Base-by-base conservation (phyloP, 441 rosid genomes). In the Kokia cookei region DNA sequence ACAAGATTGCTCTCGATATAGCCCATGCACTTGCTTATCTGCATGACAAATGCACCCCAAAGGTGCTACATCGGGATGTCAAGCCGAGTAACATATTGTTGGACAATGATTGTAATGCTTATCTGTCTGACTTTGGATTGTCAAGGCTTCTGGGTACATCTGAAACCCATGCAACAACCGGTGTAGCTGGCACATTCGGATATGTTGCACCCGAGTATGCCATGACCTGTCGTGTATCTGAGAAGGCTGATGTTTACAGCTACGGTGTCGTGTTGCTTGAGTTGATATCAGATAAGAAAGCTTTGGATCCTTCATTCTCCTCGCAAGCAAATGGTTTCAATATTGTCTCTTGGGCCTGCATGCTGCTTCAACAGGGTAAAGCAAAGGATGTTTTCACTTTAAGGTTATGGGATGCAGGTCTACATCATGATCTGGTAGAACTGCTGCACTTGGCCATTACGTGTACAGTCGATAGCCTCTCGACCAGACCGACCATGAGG, bases 111-210 rank as follows among this genome's bases (percentile, higher is more conserved):
- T 65, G 68, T 45, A 82, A 81, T 68, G 88, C 86, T 9, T 85
- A 79, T 65, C 57, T 85, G 24, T 85, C 86, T 1, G 86, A 85
- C 62, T 85, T 85, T 65, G 88, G 88, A 57, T 75, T 85, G n/a
- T 82, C 88, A 7, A 76, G 86, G 77, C 84, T 85, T 47, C 73
- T 85, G 45, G 88, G 86, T 17, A 81, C 83, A 35, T 82, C 82
- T 2, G 84, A 85, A 65, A 82, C 84, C 51, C 88, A 85, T 64
- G 88, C 88, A 10, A 81, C 88, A 0, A 85, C 84, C 1, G 81
- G 84, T n/a, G 86, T 82, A 24, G 88, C 86, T 14, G 86, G 88
- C 43, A 85, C 88, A 2, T 85, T 85, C 57, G 88, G 88, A 5
- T 82, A 85, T 61, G 86, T 85, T 12, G 88, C 88, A 11, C 86